These are phyloP conservation scores for Nicotiana attenuata DNA, from an alignment of 257 asterid genomes.

Conservation along the genomic window DNA sequence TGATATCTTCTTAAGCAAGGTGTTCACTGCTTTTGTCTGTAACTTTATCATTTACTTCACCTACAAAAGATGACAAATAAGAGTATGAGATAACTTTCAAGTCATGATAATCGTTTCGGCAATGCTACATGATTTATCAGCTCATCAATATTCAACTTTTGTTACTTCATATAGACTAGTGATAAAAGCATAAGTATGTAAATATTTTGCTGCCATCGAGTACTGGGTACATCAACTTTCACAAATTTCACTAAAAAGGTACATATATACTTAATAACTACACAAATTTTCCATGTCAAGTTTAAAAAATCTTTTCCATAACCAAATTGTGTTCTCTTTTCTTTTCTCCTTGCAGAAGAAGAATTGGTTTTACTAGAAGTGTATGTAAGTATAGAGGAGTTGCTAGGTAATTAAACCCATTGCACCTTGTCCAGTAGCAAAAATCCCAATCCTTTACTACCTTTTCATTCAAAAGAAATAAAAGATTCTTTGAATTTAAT, in stretches of 20 bases:
- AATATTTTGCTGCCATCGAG: conserved; percentile 42
- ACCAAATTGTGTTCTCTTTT: background rate
- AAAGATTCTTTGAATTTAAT: background rate
- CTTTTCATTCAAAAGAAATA: background rate
- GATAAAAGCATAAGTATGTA: no score
- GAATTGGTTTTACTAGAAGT: conserved; percentile 75
- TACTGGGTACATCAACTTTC: conserved; percentile 26
- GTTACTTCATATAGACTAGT: no score
- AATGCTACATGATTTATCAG: no score
- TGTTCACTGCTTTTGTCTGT: no score
- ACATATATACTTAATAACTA: background rate
- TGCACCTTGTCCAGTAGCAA: background rate
- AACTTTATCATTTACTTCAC: no score
- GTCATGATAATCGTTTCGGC: no score
- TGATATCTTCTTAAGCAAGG: no score
- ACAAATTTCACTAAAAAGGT: conserved; percentile 55
- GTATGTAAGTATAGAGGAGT: conserved; percentile 73
- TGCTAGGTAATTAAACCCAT: conserved; percentile 40
- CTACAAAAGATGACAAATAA: no score
- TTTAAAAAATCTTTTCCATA: background rate
- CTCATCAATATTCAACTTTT: no score
- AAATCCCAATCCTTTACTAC: background rate
- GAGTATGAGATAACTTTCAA: no score
- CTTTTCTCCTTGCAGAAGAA: conserved; percentile 35
- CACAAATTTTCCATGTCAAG: background rate